phyloP scores from a whole-genome alignment of 495 filamentous ascomycete genomes.

The Xylaria bambusicola region DNA sequence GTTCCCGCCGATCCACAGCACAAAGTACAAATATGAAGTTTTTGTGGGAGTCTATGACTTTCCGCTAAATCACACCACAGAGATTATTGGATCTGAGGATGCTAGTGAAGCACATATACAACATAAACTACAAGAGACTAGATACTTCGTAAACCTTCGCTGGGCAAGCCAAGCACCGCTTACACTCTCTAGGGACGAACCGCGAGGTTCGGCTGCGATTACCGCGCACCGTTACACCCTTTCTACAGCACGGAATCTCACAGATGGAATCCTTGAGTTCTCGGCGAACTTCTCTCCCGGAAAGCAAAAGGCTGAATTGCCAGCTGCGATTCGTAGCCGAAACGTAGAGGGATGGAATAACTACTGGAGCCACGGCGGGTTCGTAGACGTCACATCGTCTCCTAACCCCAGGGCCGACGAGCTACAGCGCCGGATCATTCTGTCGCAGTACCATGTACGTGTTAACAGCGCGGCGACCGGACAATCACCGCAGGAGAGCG shows the following conservation, averaged over 20 bases:
- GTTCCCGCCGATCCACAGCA: constrained; percentile 39
- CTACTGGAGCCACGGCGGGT: constrained; percentile 50
- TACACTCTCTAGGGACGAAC: constrained; percentile 18
- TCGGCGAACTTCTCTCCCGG: constrained; percentile 26
- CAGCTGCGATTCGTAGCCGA: constrained; percentile 18
- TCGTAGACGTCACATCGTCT: constrained; percentile 46
- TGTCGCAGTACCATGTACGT: constrained; percentile 51
- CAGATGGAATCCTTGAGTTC: constrained; percentile 15
- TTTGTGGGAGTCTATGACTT: constrained; percentile 40
- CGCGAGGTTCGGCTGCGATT: constrained; percentile 13
- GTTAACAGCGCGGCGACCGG: constrained; percentile 45
- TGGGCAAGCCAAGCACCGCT: constrained; percentile 36
- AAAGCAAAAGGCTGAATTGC: constrained; percentile 17
- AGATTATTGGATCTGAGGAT: constrained; percentile 13
- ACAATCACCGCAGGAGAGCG: constrained; percentile 43
- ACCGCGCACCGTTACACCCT: constrained; percentile 27
- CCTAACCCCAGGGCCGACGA: constrained; percentile 42
- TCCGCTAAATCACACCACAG: constrained; percentile 32
- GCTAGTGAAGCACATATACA: constrained; percentile 31
- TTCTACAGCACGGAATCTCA: constrained; percentile 10
- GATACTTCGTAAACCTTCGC: constrained; percentile 38
- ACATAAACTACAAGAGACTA: constrained; percentile 40
- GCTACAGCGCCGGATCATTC: constrained; percentile 51
- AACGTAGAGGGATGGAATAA: constrained; percentile 36
- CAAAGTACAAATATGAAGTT: constrained; percentile 30